These are phyloP conservation scores for Hypericum perforatum DNA, from an alignment of 345 rosid genomes.

Conservation along the genomic window DNA sequence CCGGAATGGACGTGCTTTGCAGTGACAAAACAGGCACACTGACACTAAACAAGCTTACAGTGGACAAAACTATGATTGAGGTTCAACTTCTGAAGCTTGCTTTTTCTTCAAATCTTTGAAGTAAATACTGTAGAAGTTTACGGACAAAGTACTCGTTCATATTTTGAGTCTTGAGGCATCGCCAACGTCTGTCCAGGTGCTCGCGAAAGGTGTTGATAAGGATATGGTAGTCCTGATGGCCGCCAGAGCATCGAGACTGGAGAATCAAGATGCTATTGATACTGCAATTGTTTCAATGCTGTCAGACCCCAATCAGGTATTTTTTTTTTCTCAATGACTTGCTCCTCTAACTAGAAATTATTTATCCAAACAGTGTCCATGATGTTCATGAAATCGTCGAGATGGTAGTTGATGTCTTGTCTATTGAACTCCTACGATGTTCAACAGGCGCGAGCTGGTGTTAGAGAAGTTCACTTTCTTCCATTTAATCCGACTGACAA, in stretches of 20 bases:
- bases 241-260: conserved; percentile 34
- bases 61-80: conserved; percentile 36
- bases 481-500: conserved; percentile 34
- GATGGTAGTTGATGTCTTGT: too few species aligned
- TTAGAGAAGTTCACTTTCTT: conserved; percentile 31
- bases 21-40: conserved; percentile 37
- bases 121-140: not conserved
- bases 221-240: conserved; percentile 31
- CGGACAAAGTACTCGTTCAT: not conserved
- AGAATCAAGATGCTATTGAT: conserved; percentile 35
- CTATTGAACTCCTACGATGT: not conserved
- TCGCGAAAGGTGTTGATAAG: conserved; percentile 23
- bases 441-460: conserved; percentile 27
- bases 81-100: conserved; percentile 1
- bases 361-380: too few species aligned
- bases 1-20: conserved; percentile 39
- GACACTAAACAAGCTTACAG: conserved; percentile 35
- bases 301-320: conserved; percentile 33
- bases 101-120: not conserved
- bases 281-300: conserved; percentile 29
- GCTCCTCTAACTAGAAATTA: too few species aligned
- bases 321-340: too few species aligned
- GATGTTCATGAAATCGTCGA: too few species aligned
- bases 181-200: too few species aligned
- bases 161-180: too few species aligned